These are phyloP conservation scores for Macrolepiota dolichaula DNA, from an alignment of 768 basidiomycete species.

Conservation along the genomic window DNA sequence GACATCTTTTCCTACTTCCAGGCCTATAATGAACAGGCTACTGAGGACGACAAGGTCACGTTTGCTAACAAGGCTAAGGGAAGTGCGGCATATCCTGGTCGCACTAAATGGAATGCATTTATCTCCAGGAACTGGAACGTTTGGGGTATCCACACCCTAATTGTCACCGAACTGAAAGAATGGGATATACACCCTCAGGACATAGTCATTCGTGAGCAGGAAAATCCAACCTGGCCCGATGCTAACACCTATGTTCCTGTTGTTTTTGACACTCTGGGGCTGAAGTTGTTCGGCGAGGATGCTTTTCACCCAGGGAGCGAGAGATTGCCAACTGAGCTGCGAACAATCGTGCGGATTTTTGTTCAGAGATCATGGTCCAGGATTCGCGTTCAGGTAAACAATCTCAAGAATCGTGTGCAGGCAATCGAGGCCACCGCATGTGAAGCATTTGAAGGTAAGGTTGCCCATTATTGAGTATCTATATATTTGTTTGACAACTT, in stretches of 20 bases:
- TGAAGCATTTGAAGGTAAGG: background rate
- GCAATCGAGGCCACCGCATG: background rate
- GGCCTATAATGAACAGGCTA: background rate
- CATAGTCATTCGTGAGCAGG: background rate
- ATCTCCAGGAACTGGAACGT: background rate
- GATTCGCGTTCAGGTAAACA: background rate
- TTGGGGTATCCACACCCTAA: background rate
- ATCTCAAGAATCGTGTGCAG: background rate
- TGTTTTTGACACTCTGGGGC: background rate
- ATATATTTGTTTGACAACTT: background rate
- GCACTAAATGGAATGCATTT: background rate
- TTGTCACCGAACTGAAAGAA: background rate
- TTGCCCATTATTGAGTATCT: too few species aligned
- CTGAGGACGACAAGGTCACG: constrained; percentile 10
- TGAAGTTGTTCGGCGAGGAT: background rate
- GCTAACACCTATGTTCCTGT: background rate
- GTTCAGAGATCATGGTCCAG: background rate
- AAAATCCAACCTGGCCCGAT: background rate
- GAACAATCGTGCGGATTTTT: background rate
- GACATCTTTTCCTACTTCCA: constrained; percentile 16
- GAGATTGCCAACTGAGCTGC: background rate
- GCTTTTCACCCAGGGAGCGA: background rate
- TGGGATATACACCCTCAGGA: background rate
- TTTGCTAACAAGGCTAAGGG: constrained; percentile 10
- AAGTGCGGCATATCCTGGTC: background rate